These are phyloP conservation scores for Drechslera avenae DNA, from an alignment of 2,329 filamentous ascomycete species.

Conservation along the genomic window DNA sequence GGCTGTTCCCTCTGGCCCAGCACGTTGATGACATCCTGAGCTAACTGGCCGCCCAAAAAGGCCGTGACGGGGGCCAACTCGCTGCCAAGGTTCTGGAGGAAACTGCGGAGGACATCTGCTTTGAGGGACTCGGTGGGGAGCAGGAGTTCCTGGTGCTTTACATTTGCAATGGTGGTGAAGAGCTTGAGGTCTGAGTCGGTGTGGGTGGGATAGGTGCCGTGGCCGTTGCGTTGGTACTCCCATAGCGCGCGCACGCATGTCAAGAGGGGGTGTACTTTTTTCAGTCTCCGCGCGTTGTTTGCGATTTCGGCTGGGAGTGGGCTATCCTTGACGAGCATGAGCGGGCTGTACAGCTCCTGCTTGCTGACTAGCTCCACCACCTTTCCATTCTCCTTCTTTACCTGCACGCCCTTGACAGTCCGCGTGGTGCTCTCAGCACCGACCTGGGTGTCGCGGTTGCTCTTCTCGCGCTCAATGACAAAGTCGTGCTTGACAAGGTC, in stretches of 20 bases:
- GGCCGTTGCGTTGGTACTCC: conserved; percentile 71
- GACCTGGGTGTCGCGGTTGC: conserved; percentile 66
- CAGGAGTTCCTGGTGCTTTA: conserved; percentile 72
- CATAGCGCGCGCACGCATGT: conserved; percentile 88
- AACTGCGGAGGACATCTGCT: conserved; percentile 73
- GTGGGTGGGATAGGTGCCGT: conserved; percentile 53
- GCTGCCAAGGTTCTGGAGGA: conserved; percentile 82
- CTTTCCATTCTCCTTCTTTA: conserved; percentile 66
- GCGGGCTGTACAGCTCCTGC: conserved; percentile 85
- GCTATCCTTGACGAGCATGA: conserved; percentile 82
- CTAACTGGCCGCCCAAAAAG: conserved; percentile 85
- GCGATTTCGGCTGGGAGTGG: conserved; percentile 71
- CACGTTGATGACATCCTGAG: conserved; percentile 97
- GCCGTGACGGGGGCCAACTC: conserved; percentile 88
- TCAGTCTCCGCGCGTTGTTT: conserved; percentile 69
- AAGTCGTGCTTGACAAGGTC: conserved; percentile 92
- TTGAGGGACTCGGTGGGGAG: conserved; percentile 53
- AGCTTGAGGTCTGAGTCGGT: conserved; percentile 63
- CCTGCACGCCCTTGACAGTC: conserved; percentile 72
- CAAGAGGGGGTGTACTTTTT: conserved; percentile 80
- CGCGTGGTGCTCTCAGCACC: conserved; percentile 79
- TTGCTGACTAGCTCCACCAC: conserved; percentile 87
- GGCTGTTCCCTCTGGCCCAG: conserved; percentile 89
- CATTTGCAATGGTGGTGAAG: conserved; percentile 78
- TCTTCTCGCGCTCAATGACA: conserved; percentile 78